A percentile compares a stretch with the other conserved stretches of the same genome.
Evolutionary conservation across 305 asterid species (phyloP).

Genomic region (Fraxinus paxiana): DNA sequence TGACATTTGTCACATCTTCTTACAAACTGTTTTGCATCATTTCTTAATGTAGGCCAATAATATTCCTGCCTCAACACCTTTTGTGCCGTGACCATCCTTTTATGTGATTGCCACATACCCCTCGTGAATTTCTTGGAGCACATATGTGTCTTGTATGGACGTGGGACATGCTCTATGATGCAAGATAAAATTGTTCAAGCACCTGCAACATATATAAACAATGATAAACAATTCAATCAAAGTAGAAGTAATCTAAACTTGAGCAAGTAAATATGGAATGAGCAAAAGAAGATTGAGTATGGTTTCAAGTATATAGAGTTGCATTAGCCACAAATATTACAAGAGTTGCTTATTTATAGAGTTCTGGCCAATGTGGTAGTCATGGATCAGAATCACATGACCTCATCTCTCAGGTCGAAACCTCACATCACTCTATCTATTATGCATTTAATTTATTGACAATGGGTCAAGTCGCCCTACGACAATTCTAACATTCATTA

Average conservation of each 20-base stretch:
- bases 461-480: background rate
- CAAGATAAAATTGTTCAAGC: background rate
- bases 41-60: background rate
- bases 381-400: background rate
- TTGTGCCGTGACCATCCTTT: background rate
- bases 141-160: background rate
- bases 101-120: background rate
- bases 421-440: background rate
- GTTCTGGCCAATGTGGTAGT: background rate
- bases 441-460: background rate
- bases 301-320: background rate
- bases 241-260: background rate
- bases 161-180: background rate
- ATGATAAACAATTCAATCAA: no score
- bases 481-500: no score
- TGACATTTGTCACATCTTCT: background rate
- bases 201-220: background rate
- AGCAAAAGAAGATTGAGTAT: background rate
- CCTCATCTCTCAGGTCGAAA: background rate
- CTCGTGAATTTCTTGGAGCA: background rate
- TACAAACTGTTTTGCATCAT: background rate
- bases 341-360: background rate
- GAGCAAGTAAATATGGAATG: background rate
- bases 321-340: background rate
- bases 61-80: background rate